Conservation (phyloP, 768 basidiomycete species). For the Pilatotrama ljubarskyi region DNA sequence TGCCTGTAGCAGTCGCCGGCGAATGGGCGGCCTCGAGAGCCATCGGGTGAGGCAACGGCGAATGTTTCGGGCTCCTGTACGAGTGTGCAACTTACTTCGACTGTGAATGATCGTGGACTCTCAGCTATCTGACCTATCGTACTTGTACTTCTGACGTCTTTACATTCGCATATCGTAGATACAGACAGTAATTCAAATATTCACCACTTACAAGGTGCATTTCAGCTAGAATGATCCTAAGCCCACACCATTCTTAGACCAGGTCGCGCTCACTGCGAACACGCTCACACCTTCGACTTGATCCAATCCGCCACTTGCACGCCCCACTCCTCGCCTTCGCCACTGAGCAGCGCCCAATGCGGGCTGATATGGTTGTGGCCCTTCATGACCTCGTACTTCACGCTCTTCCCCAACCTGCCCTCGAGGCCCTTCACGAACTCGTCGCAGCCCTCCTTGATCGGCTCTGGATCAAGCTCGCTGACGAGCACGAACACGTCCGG, state of each 20-base stretch:
- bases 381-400: slow-evolving; percentile 38
- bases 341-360: slow-evolving; percentile 49
- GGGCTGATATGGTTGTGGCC: slow-evolving; percentile 69
- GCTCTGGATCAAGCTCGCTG: slow-evolving; percentile 55
- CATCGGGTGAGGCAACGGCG: too few species aligned
- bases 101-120: too few species aligned
- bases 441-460: slow-evolving; percentile 37
- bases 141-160: neutral
- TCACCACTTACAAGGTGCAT: too few species aligned
- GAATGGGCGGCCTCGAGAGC: neutral
- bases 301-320: slow-evolving; percentile 40
- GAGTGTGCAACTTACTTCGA: too few species aligned
- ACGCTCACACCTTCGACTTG: slow-evolving; percentile 8
- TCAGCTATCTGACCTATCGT: neutral
- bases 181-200: too few species aligned
- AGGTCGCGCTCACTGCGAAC: neutral
- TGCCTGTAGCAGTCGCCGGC: neutral
- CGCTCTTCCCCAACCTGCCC: slow-evolving; percentile 34
- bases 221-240: neutral
- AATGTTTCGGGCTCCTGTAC: too few species aligned
- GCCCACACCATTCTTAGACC: too few species aligned
- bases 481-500: slow-evolving; percentile 51
- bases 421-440: slow-evolving; percentile 43
- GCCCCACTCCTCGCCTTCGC: slow-evolving; percentile 65
- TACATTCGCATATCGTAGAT: too few species aligned